phyloP scores from a whole-genome alignment of 768 basidiomycete genomes.

The Daedaleopsis sinensis region DNA sequence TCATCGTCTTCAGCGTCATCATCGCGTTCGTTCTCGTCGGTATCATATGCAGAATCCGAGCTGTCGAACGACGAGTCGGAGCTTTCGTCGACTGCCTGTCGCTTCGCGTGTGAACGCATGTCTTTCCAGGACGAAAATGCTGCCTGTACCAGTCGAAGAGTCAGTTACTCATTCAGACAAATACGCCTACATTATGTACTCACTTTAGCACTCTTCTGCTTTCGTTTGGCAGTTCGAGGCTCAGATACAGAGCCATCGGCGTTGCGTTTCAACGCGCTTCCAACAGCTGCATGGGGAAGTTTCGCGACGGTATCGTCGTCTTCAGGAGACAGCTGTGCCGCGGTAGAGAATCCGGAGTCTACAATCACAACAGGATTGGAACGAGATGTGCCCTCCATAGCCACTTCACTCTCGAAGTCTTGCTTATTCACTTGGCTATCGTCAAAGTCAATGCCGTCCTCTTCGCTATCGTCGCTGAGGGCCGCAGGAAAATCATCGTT shows the following conservation, averaged over 20 bases:
- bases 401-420: slow-evolving; percentile 8
- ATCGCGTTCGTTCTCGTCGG: slow-evolving; percentile 22
- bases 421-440: slow-evolving; percentile 21
- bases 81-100: slow-evolving; percentile 32
- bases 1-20: slow-evolving; percentile 23
- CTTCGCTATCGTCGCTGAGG: slow-evolving; percentile 33
- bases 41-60: slow-evolving; percentile 74
- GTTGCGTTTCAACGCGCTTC: slow-evolving; percentile 68
- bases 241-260: slow-evolving; percentile 59
- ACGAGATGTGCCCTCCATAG: slow-evolving; percentile 22
- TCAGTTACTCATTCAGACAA: no score
- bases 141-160: slow-evolving; percentile 27
- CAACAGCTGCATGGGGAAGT: slow-evolving; percentile 29
- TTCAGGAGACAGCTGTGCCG: slow-evolving; percentile 7
- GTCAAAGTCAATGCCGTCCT: slow-evolving; percentile 37
- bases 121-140: slow-evolving; percentile 57
- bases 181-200: neutral
- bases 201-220: slow-evolving; percentile 49
- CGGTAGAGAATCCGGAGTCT: slow-evolving; percentile 27
- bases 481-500: neutral
- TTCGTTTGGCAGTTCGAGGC: slow-evolving; percentile 50
- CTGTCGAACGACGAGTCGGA: slow-evolving; percentile 75
- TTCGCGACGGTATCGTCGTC: slow-evolving; percentile 2
- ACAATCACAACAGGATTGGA: slow-evolving; percentile 28
- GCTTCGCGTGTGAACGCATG: slow-evolving; percentile 1